These are phyloP conservation scores for Entomortierella beljakovae DNA, from an alignment of 192 early-diverging fungal genomes.

Conservation along the genomic window DNA sequence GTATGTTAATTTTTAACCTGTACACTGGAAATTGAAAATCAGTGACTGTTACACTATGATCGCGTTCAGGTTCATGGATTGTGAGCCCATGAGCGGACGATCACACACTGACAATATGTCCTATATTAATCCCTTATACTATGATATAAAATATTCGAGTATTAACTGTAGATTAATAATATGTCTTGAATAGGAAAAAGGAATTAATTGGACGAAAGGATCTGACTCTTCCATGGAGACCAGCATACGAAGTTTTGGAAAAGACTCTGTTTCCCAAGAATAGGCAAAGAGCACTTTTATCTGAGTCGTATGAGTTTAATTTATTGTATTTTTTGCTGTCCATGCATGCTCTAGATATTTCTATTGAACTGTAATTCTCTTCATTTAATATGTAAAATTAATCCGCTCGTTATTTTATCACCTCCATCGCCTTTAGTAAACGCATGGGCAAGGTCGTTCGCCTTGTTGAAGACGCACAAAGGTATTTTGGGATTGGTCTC, in stretches of 20 bases:
- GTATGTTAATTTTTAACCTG: constrained; percentile 62
- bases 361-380: constrained; percentile 4
- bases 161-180: too few relatives aligned
- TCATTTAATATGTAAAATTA: constrained; percentile 25
- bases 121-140: too few relatives aligned
- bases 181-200: constrained; percentile 81
- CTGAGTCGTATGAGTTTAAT: constrained; percentile 62
- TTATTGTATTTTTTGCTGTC: neutral
- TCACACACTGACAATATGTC: too few relatives aligned
- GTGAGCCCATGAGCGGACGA: too few relatives aligned
- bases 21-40: too few relatives aligned
- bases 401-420: constrained; percentile 19
- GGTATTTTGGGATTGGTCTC: constrained; percentile 29
- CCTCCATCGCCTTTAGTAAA: constrained; percentile 52
- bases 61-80: too few relatives aligned
- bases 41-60: too few relatives aligned
- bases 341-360: constrained; percentile 9
- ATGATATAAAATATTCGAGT: too few relatives aligned
- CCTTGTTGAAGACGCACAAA: constrained; percentile 62
- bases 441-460: constrained; percentile 59
- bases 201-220: constrained; percentile 69
- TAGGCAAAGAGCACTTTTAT: constrained; percentile 71
- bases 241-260: constrained; percentile 73
- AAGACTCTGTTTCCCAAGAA: constrained; percentile 71
- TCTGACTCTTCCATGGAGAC: constrained; percentile 80